Conservation (phyloP, 2,329 filamentous ascomycete species). For the Trichophyton verrucosum region DNA sequence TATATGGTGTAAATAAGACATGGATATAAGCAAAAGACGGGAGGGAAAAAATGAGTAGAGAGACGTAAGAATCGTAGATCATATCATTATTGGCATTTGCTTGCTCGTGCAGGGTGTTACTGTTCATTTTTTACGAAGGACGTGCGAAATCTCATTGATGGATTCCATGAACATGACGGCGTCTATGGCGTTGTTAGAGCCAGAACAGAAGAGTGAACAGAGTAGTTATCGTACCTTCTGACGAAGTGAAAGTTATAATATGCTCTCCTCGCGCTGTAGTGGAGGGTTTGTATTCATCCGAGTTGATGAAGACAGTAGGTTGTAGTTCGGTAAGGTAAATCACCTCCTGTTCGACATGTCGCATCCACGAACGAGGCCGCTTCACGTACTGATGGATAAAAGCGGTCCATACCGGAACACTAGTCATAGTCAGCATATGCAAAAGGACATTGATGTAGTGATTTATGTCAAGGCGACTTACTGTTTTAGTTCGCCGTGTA, state of each 20-base stretch:
- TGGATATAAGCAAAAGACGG: neutral
- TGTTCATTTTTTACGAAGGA: neutral
- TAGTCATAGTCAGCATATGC: constrained; percentile 12
- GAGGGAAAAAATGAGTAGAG: neutral
- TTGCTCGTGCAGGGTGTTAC: neutral
- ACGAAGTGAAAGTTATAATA: constrained; percentile 27
- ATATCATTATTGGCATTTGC: neutral
- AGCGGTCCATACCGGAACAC: constrained; percentile 50
- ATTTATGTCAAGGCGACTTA: constrained; percentile 15
- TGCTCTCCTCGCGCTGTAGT: constrained; percentile 26
- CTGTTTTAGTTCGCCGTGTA: constrained; percentile 40
- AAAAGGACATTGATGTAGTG: neutral
- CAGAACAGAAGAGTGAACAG: neutral
- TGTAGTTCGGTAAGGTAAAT: constrained; percentile 40
- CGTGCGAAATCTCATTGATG: neutral
- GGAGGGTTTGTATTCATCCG: constrained; percentile 37
- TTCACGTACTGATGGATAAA: constrained; percentile 41
- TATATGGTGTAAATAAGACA: neutral
- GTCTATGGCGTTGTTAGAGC: neutral
- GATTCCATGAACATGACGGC: neutral
- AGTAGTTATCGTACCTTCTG: constrained; percentile 17
- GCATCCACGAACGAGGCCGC: constrained; percentile 37
- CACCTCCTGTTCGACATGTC: constrained; percentile 29
- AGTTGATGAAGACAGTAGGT: constrained; percentile 39
- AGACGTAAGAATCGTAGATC: neutral